Base-by-base conservation (phyloP, 805 yeast genomes). In the Saccharomycopsis malanga region DNA sequence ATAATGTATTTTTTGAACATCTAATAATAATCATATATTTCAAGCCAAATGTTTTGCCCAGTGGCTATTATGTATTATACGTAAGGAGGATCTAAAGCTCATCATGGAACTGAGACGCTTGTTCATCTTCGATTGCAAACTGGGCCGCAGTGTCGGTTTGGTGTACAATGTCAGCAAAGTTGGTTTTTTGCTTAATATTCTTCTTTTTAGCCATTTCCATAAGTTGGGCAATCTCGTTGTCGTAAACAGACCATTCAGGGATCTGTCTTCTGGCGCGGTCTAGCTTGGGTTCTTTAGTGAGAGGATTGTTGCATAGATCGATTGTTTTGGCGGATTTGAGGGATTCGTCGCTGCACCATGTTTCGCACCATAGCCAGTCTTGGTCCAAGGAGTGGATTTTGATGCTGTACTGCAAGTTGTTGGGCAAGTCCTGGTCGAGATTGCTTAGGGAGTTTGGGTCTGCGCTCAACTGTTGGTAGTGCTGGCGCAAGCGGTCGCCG, bases 281-380 rank as follows among this genome's bases (percentile, higher is more conserved):
- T 20, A 85, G 64, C 58, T 86, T 87, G 18, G 83, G 81, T 58
- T 87, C 95, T 55, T 81, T 81, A 0, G 93, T 82, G 47, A 83
- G 60, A 2, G 95, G 95, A 57, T 87, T 86, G 61, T 83, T 83
- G 64, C 95, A 87, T 52, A 87, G 65, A 57, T 87, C 95, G 52
- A 87, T 83, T 9, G 89, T 83, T 60, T 79, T 83, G 2, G 95
- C 95, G 0, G 66, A 65, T 45, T 60, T 61, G 49, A 82, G 64
- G 29, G 76, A 66, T 42, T 73, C 82, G 53, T 80, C 85, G 25
- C 79, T 71, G 61, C 95, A 85, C 95, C 95, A 87, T 0, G 95
- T 87, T 58, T 87, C 95, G 64, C 95, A 87, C 95, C 95, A 87
- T 34, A 86, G 66, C 94, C 95, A 87, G 39, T 85, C 89, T 55